Percentiles rank a stretch among this genome's conserved stretches.
phyloP scores from a whole-genome alignment of 1,284 basidiomycete species.

The Malassezia nana region DNA sequence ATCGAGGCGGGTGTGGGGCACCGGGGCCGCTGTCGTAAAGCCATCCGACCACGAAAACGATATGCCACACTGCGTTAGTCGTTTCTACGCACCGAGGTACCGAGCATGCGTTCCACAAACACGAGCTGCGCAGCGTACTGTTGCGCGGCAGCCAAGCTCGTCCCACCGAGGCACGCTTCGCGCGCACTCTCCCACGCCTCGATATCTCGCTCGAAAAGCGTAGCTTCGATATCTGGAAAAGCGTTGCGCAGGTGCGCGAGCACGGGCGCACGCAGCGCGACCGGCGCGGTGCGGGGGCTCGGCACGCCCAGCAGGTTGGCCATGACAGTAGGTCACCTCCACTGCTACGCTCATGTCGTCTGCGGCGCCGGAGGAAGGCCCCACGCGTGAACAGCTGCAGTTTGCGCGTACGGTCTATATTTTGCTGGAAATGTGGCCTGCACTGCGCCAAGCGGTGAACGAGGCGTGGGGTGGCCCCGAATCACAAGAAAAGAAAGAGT shows the following conservation, averaged over 20 bases:
- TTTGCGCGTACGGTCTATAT: conserved; percentile 40
- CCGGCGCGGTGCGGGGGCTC: conserved; percentile 22
- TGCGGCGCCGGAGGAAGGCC: conserved; percentile 8
- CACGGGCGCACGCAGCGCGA: conserved; percentile 50
- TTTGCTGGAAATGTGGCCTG: conserved; percentile 41
- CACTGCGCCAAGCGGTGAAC: conserved; percentile 39
- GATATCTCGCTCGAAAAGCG: conserved; percentile 74
- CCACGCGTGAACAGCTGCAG: conserved; percentile 33
- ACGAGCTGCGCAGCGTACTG: conserved; percentile 11
- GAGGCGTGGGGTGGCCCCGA: conserved; percentile 44
- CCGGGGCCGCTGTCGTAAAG: background rate
- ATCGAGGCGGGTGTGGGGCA: background rate
- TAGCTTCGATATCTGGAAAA: conserved; percentile 70
- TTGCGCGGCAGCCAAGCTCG: background rate
- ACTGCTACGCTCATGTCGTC: conserved; percentile 1
- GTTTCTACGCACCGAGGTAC: background rate
- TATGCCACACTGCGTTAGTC: conserved; percentile 19
- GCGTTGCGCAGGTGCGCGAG: conserved; percentile 61
- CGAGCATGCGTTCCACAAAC: conserved; percentile 1
- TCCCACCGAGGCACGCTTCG: conserved; percentile 32
- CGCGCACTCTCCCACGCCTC: conserved; percentile 62
- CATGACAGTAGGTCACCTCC: conserved; percentile 16
- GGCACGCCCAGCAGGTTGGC: conserved; percentile 39
- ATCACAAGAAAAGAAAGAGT: conserved; percentile 36
- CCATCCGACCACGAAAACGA: conserved; percentile 30